Evolutionary conservation across 148 eudicot genomes (phyloP), one percentile per base, ranked within the genome.

Genomic region (Rhododendron mucronatum): DNA sequence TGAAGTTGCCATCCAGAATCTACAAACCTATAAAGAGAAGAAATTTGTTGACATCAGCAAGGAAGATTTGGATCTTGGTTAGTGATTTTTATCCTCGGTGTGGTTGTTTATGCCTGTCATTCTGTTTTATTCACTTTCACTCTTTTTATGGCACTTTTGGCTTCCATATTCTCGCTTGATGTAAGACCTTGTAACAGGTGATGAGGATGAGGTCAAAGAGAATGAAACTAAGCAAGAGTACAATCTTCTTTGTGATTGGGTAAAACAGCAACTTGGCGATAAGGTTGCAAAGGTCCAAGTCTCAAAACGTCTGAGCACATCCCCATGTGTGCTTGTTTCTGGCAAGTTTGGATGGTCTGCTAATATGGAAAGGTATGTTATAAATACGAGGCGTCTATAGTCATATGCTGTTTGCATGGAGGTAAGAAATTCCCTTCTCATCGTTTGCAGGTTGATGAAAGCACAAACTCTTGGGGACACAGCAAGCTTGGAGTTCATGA

Each of bases 261-360:
- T 97, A 80, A 97, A 97, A 87, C 99, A 97, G 91, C 99, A 97
- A 83, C 95, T 97, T n/a, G 99, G 99, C 82, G 99, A 97, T 26
- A 91, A 93, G 94, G 98, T 97, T 61, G 96, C 99, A 9, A 97
- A 97, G 91, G 99, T 97, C 57, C 96, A 97, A 90, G 89, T 97
- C 48, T 95, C 99, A 9, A 95, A 95, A 53, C 98, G 99, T 86
- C 93, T 97, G 63, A 93, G 96, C 85, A 92, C 99, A 12, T 97
- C 99, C 47, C 99, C 99, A 7, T 95, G 98, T 90, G 99, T 97
- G 71, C 98, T 97, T 81, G 99, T 97, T 82, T 97, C 99, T 26
- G 99, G 98, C 77, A 95, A 97, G 92, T 97, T 97, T 87, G 99
- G 99, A 3, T 97, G 99, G 99, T 97, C 99, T 47, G 99, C 99